Conservation (phyloP, 108 stramenopile species). For the Discostella pseudostelligera region DNA sequence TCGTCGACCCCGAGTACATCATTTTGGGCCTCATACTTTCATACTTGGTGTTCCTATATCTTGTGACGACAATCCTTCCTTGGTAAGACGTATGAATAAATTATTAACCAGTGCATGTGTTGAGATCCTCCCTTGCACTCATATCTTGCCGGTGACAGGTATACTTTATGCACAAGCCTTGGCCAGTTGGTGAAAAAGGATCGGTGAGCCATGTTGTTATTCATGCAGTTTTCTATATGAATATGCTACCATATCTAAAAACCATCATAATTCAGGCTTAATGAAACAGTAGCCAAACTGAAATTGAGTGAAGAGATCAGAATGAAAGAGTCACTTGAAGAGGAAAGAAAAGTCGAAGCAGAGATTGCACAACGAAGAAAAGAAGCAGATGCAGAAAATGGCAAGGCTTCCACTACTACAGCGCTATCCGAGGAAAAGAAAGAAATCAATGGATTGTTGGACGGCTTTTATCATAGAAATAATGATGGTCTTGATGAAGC, state of each 20-base stretch:
- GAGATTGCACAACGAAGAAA: conserved; percentile 27
- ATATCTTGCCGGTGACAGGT: conserved; percentile 35
- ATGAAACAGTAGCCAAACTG: conserved; percentile 44
- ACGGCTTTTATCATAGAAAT: not conserved
- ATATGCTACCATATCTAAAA: too few relatives aligned
- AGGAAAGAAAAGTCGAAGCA: conserved; percentile 30
- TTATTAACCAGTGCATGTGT: not conserved
- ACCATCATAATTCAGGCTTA: conserved; percentile 15
- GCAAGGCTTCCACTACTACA: not conserved
- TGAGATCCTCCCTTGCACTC: not conserved
- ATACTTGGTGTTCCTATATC: conserved; percentile 58
- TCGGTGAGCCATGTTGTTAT: conserved; percentile 21
- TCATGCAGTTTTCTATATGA: too few relatives aligned
- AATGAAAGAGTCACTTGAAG: conserved; percentile 27
- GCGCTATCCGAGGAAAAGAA: not conserved
- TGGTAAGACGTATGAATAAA: conserved; percentile 23
- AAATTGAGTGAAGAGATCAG: conserved; percentile 37
- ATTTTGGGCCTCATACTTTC: conserved; percentile 41
- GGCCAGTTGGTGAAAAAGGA: conserved; percentile 76
- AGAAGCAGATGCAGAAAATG: conserved; percentile 14
- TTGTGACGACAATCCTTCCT: conserved; percentile 62
- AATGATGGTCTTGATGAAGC: not conserved
- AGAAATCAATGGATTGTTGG: not conserved
- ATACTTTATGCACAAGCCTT: conserved; percentile 81
- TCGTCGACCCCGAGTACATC: not conserved